Evolutionary conservation across 495 filamentous ascomycete genomes (phyloP).

Genomic region (Cercophora newfieldiana): DNA sequence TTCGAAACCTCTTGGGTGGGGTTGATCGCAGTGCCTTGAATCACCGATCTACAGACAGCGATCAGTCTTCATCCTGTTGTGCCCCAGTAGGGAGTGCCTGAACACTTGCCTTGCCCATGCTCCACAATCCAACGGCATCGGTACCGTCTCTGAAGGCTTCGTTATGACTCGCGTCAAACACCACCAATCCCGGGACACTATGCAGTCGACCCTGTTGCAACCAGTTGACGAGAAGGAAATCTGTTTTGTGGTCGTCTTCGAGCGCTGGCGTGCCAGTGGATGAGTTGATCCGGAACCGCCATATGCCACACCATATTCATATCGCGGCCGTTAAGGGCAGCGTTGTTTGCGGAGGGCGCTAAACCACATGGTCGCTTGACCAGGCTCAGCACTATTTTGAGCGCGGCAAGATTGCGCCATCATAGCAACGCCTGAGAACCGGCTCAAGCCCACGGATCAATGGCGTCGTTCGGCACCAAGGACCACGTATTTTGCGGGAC

Average conservation of each 20-base stretch:
- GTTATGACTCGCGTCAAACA: not conserved
- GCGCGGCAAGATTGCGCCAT: constrained; percentile 18
- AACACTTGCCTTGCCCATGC: not conserved
- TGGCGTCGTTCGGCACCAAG: not conserved
- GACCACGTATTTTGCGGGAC: not conserved
- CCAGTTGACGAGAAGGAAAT: not conserved
- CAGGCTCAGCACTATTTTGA: constrained; percentile 17
- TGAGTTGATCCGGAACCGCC: constrained; percentile 1
- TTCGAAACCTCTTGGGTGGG: constrained; percentile 6
- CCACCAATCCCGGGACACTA: not conserved
- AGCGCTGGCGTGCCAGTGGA: not conserved
- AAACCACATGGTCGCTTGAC: constrained; percentile 7
- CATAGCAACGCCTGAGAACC: constrained; percentile 15
- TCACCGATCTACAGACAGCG: not conserved
- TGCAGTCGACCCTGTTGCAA: not conserved
- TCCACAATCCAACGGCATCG: not conserved
- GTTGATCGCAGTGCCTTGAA: not conserved
- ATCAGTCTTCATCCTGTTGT: not conserved
- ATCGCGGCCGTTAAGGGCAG: constrained; percentile 7
- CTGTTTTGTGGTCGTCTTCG: not conserved
- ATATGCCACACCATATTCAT: constrained; percentile 10
- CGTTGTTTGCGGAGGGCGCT: not conserved
- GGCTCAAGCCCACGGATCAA: not conserved
- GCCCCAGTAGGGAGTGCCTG: not conserved
- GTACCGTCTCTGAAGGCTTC: not conserved